phyloP scores from a whole-genome alignment of 805 yeast genomes.

The Dipodascopsis uninucleata region DNA sequence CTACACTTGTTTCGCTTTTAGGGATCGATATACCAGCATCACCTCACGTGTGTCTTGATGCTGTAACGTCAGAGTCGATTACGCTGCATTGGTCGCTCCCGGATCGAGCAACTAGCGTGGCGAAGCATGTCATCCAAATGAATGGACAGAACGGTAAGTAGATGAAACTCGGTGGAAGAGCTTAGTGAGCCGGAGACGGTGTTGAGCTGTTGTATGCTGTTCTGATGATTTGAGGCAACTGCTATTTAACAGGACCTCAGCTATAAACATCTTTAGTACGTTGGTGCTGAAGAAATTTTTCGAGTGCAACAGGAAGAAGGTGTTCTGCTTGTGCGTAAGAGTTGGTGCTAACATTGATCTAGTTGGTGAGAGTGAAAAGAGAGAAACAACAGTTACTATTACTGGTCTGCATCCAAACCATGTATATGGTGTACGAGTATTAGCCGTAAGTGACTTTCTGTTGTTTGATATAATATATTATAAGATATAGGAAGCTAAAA shows the following conservation, averaged over 20 bases:
- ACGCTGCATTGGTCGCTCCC: slow-evolving; percentile 38
- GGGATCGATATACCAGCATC: slow-evolving; percentile 39
- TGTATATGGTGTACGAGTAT: slow-evolving; percentile 35
- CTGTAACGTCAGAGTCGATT: slow-evolving; percentile 32
- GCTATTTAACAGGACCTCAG: too few relatives aligned
- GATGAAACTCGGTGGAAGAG: too few relatives aligned
- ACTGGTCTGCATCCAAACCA: slow-evolving; percentile 36
- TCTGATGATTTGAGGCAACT: too few relatives aligned
- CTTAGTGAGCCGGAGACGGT: too few relatives aligned
- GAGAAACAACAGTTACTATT: slow-evolving; percentile 35
- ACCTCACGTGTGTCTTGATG: slow-evolving; percentile 36
- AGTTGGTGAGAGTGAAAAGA: slow-evolving; percentile 36
- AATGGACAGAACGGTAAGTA: slow-evolving; percentile 34
- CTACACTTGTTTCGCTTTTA: slow-evolving; percentile 34
- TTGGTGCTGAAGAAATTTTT: neutral
- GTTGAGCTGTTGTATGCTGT: too few relatives aligned
- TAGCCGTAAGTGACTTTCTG: slow-evolving; percentile 31
- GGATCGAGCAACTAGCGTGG: slow-evolving; percentile 32
- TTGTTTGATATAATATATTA: too few relatives aligned
- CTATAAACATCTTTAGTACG: neutral
- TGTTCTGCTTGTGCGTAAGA: neutral
- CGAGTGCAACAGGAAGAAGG: neutral
- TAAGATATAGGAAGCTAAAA: too few relatives aligned
- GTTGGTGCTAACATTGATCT: neutral
- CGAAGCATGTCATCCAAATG: slow-evolving; percentile 36